A percentile compares a stretch with the other conserved stretches of the same genome.
Evolutionary conservation across 2,329 filamentous ascomycete genomes (phyloP).

Genomic region (Amphichorda felina): DNA sequence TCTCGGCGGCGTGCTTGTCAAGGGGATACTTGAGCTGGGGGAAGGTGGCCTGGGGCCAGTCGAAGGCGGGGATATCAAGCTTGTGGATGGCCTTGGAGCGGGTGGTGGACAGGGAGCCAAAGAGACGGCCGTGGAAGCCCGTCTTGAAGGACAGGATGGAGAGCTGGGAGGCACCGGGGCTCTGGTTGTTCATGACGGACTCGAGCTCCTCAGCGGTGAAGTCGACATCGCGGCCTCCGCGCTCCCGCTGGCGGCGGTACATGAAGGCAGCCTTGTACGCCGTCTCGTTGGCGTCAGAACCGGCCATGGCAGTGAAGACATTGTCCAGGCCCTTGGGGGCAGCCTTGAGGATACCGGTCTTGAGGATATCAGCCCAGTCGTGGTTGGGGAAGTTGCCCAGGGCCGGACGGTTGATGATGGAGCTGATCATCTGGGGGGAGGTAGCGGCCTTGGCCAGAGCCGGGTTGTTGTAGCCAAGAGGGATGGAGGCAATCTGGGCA

Average conservation of each 20-base stretch:
- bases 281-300: slow-evolving; percentile 87
- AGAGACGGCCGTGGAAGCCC: slow-evolving; percentile 82
- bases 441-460: slow-evolving; percentile 56
- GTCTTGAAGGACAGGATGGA: slow-evolving; percentile 84
- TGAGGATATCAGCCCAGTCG: slow-evolving; percentile 72
- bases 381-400: slow-evolving; percentile 83
- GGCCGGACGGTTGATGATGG: slow-evolving; percentile 79
- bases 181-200: slow-evolving; percentile 68
- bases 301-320: slow-evolving; percentile 82
- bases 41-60: slow-evolving; percentile 89
- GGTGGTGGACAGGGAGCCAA: slow-evolving; percentile 78
- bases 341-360: slow-evolving; percentile 68
- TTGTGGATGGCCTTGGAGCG: slow-evolving; percentile 93
- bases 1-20: slow-evolving; percentile 67
- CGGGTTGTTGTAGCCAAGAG: slow-evolving; percentile 87
- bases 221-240: slow-evolving; percentile 61
- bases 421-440: slow-evolving; percentile 66
- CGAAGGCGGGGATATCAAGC: slow-evolving; percentile 85
- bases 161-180: slow-evolving; percentile 62
- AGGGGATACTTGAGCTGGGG: slow-evolving; percentile 79
- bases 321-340: slow-evolving; percentile 76
- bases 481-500: slow-evolving; percentile 87
- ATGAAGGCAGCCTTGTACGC: slow-evolving; percentile 96
- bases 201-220: slow-evolving; percentile 68
- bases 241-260: slow-evolving; percentile 72